Conservation (phyloP, 75 land plant genomes). For the Selaginella tamariscina region DNA sequence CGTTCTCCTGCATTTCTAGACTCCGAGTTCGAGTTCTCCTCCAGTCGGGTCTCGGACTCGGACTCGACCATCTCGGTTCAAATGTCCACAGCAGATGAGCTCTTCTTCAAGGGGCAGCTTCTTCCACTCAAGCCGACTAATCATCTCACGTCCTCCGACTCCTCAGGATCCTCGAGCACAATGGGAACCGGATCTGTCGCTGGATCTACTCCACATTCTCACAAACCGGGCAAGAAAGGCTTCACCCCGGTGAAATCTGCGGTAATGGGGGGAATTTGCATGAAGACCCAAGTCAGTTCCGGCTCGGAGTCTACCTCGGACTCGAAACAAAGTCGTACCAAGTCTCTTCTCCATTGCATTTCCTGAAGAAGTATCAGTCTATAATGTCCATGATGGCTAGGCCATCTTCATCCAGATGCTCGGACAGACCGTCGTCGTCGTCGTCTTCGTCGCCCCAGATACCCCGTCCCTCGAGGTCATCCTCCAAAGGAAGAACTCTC, state of each 20-base stretch:
- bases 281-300: not conserved
- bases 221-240: slow-evolving; percentile 5
- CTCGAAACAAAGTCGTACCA: slow-evolving; percentile 32
- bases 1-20: not conserved
- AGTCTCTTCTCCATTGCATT: slow-evolving; percentile 41
- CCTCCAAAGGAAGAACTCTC: slow-evolving; percentile 5
- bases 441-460: slow-evolving; percentile 21
- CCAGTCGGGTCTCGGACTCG: slow-evolving; percentile 15
- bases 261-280: not conserved
- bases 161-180: slow-evolving; percentile 34
- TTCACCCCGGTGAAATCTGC: not conserved
- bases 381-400: not conserved
- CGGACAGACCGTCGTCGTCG: slow-evolving; percentile 18
- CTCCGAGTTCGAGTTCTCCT: slow-evolving; percentile 48
- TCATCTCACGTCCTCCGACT: slow-evolving; percentile 18
- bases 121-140: slow-evolving; percentile 36
- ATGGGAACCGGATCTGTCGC: slow-evolving; percentile 5
- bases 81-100: slow-evolving; percentile 69
- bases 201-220: no score
- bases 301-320: slow-evolving; percentile 12
- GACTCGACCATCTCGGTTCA: slow-evolving; percentile 16
- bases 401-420: not conserved
- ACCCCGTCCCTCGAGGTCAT: slow-evolving; percentile 12
- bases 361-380: not conserved
- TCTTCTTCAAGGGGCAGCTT: slow-evolving; percentile 81